Evolutionary conservation across 495 filamentous ascomycete genomes (phyloP).

Genomic region (Filosporella fistucella): DNA sequence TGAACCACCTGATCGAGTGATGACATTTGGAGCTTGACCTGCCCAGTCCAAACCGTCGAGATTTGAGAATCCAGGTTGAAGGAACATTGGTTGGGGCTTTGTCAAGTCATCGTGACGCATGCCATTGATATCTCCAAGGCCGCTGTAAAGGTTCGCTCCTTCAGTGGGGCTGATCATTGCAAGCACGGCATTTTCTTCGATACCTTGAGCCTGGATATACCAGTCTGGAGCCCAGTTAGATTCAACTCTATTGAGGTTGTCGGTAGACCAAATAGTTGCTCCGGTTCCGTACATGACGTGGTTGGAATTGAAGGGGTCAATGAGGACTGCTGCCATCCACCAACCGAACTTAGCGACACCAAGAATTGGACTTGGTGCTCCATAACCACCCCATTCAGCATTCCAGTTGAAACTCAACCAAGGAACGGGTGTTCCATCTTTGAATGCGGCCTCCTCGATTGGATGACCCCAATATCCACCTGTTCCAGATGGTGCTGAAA

Average conservation of each 20-base stretch:
- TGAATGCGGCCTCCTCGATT: constrained; percentile 1
- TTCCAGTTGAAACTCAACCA: constrained; percentile 11
- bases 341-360: constrained; percentile 6
- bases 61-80: constrained; percentile 4
- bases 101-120: constrained; percentile 1
- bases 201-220: constrained; percentile 9
- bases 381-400: constrained; percentile 8
- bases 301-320: constrained; percentile 4
- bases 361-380: constrained; percentile 10
- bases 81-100: background rate
- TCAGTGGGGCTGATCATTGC: constrained; percentile 7
- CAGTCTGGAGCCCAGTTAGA: constrained; percentile 2
- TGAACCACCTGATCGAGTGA: constrained; percentile 1
- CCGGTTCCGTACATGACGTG: constrained; percentile 5
- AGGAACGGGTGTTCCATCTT: constrained; percentile 2
- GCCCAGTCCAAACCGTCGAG: constrained; percentile 3
- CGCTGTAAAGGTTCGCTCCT: constrained; percentile 6
- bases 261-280: constrained; percentile 8
- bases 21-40: constrained; percentile 5
- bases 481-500: constrained; percentile 6
- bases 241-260: background rate
- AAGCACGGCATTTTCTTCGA: constrained; percentile 8
- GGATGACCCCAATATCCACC: constrained; percentile 9
- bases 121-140: constrained; percentile 8
- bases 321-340: constrained; percentile 5